A percentile compares a stretch with the other conserved stretches of the same genome.
phyloP scores from a whole-genome alignment of 345 rosid species.

The Aquilaria yunnanensis region DNA sequence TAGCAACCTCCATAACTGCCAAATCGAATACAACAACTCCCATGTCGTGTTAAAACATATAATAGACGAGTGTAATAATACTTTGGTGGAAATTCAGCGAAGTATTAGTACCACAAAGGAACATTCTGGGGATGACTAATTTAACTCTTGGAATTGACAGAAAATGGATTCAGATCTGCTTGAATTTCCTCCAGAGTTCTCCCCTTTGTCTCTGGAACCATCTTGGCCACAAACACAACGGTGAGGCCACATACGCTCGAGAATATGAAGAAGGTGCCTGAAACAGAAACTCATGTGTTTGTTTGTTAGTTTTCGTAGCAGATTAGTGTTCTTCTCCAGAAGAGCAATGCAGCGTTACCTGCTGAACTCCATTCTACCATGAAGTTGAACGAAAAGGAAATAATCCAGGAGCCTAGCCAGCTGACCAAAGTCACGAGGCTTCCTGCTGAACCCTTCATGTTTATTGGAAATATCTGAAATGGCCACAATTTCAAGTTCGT shows the following conservation, averaged over 20 bases:
- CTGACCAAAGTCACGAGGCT: slow-evolving; percentile 73
- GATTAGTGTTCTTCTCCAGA: neutral
- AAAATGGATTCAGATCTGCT: slow-evolving; percentile 43
- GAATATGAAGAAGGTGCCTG: slow-evolving; percentile 72
- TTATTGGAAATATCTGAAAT: slow-evolving; percentile 72
- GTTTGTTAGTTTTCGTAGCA: neutral
- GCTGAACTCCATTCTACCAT: slow-evolving; percentile 42
- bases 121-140: neutral
- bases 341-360: slow-evolving; percentile 15
- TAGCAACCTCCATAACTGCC: too few relatives aligned
- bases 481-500: neutral
- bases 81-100: too few relatives aligned
- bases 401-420: slow-evolving; percentile 81
- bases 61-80: too few relatives aligned
- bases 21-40: too few relatives aligned
- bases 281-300: neutral
- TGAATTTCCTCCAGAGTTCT: slow-evolving; percentile 74
- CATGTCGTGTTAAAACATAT: too few relatives aligned
- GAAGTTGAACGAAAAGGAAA: slow-evolving; percentile 66
- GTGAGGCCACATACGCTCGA: slow-evolving; percentile 50
- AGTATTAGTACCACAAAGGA: too few relatives aligned
- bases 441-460: slow-evolving; percentile 79
- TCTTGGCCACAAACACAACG: slow-evolving; percentile 54
- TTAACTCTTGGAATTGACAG: neutral
- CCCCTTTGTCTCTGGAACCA: slow-evolving; percentile 80